Percentiles rank a stretch among this genome's conserved stretches.
phyloP scores from a whole-genome alignment of 805 yeast genomes.

The Yarrowia phangngaensis region DNA sequence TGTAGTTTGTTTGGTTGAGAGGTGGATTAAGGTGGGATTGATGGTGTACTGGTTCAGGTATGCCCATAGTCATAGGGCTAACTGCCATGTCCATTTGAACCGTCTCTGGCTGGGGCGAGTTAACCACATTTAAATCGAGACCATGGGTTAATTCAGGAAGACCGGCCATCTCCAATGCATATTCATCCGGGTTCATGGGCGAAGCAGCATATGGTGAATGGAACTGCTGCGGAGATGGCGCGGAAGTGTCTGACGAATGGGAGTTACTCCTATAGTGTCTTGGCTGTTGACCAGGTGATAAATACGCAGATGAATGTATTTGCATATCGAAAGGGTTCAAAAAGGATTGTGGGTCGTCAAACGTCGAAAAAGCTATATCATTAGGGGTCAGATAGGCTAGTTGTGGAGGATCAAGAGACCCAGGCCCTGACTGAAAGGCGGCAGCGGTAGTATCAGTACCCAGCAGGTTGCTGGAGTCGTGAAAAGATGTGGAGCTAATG shows the following conservation, averaged over 20 bases:
- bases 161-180: slow-evolving; percentile 20
- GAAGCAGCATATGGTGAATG: slow-evolving; percentile 18
- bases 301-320: not conserved
- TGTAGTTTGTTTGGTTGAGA: not conserved
- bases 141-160: slow-evolving; percentile 10
- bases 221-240: slow-evolving; percentile 16
- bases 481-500: not conserved
- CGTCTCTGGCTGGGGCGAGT: not conserved
- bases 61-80: slow-evolving; percentile 14
- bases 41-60: slow-evolving; percentile 7
- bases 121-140: slow-evolving; percentile 4
- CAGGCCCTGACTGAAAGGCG: slow-evolving; percentile 15
- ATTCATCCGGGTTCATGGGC: slow-evolving; percentile 22
- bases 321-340: slow-evolving; percentile 11
- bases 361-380: slow-evolving; percentile 8
- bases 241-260: slow-evolving; percentile 22
- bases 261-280: slow-evolving; percentile 12
- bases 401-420: slow-evolving; percentile 16
- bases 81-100: slow-evolving; percentile 10
- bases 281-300: slow-evolving; percentile 2
- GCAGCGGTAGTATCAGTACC: slow-evolving; percentile 3
- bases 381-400: slow-evolving; percentile 21
- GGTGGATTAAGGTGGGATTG: slow-evolving; percentile 1
- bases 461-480: not conserved
- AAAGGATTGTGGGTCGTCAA: slow-evolving; percentile 22